Evolutionary conservation across 805 yeast genomes (phyloP), one percentile per base, ranked within the genome.

Genomic region (Myxozyma udenii): DNA sequence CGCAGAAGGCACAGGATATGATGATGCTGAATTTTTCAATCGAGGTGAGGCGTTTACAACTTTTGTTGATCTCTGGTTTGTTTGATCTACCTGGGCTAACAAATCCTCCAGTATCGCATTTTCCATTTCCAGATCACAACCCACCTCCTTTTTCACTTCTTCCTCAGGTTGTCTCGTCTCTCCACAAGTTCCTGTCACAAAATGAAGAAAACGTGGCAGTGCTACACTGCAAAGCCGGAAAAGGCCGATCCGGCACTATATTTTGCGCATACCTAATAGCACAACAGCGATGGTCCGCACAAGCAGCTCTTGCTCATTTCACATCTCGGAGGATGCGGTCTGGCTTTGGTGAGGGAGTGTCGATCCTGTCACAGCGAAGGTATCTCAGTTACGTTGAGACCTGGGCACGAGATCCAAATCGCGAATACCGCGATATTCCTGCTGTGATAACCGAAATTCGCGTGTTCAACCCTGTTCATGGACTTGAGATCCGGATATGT

Each of bases 151-250:
- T 90, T 43, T 53, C 66, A 1, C 60, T 76, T n/a, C 62, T 90
- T 7, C 64, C 77, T 3, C 59, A 63, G 1, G 64, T 77, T 3
- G 71, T 81, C 0, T 63, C 66, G 14, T 75, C 74, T 0, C 76
- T 89, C 5, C 67, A 73, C 38, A 57, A 55, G 0, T 83, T 68
- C 56, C 62, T 85, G 23, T 41, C 56, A 0, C 37, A 39, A 14
- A 58, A 66, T 19, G 60, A 68, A 0, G 51, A 67, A 0, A 74
- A 77, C 49, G 81, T 84, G 2, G 89, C 86, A 0, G 74, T 86
- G 0, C 66, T 91, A 5, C 97, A 91, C 65, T 91, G 98, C 65
- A 82, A 85, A 62, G 86, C 87, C 58, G 98, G 98, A 0, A 89
- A 88, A 67, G 98, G 98, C 0, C 72, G 98, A 24, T 83, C 95